phyloP scores from a whole-genome alignment of 1,284 basidiomycete species.

The Ganoderma lingzhi region DNA sequence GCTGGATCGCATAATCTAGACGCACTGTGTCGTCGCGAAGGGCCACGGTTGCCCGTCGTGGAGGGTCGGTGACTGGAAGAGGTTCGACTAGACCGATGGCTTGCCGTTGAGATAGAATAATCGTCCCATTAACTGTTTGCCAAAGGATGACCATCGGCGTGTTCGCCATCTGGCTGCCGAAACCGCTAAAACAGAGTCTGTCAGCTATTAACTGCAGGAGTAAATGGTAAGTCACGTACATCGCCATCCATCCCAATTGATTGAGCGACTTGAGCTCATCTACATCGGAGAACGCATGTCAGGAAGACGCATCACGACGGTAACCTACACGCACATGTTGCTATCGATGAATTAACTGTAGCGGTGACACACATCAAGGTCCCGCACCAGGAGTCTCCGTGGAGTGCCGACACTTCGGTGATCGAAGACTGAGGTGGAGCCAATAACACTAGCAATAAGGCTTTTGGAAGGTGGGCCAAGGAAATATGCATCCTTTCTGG shows the following conservation, averaged over 20 bases:
- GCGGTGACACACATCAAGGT: slow-evolving; percentile 56
- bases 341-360: slow-evolving; percentile 47
- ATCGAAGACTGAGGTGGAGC: slow-evolving; percentile 16
- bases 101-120: slow-evolving; percentile 53
- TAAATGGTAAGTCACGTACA: slow-evolving; percentile 44
- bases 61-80: slow-evolving; percentile 28
- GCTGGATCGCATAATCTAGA: slow-evolving; percentile 13
- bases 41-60: slow-evolving; percentile 32
- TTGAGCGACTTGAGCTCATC: slow-evolving; percentile 54
- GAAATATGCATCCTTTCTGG: slow-evolving; percentile 15
- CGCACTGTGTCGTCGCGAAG: slow-evolving; percentile 30
- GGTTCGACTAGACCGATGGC: slow-evolving; percentile 43
- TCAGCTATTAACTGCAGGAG: slow-evolving; percentile 2
- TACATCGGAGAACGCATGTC: slow-evolving; percentile 32
- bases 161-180: slow-evolving; percentile 56
- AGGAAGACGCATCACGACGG: not conserved
- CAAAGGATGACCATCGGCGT: slow-evolving; percentile 53
- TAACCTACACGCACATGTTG: slow-evolving; percentile 50
- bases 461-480: slow-evolving; percentile 26
- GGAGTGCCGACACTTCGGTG: slow-evolving; percentile 38
- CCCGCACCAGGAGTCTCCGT: slow-evolving; percentile 52
- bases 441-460: slow-evolving; percentile 19
- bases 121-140: slow-evolving; percentile 51
- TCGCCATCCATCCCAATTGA: slow-evolving; percentile 62
- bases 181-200: slow-evolving; percentile 50